Conservation (phyloP, 148 eudicot species). For the Euryodendron excelsum region DNA sequence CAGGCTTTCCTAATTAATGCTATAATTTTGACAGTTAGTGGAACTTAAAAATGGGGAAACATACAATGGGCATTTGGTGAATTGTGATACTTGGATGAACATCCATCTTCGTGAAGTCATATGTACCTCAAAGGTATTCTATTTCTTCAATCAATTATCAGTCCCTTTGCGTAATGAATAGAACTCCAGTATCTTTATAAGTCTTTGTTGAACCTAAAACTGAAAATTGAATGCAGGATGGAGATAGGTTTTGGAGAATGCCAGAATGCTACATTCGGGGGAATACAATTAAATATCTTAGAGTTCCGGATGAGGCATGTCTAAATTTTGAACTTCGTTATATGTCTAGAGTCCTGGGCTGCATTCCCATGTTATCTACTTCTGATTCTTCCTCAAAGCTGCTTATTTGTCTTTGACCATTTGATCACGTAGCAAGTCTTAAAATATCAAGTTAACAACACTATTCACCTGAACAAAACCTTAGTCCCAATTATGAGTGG, state of each 20-base stretch:
- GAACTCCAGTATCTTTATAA: not conserved
- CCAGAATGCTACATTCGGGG: constrained; percentile 86
- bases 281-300: constrained; percentile 69
- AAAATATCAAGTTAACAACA: not conserved
- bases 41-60: constrained; percentile 91
- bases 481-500: not conserved
- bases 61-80: constrained; percentile 85
- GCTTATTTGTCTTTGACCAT: not conserved
- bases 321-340: not conserved
- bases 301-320: constrained; percentile 47
- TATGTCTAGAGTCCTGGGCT: not conserved
- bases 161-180: not conserved
- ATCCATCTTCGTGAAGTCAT: constrained; percentile 93
- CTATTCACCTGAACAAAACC: not conserved
- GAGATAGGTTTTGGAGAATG: constrained; percentile 92
- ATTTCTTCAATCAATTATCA: not conserved
- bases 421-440: not conserved
- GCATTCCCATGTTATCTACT: not conserved
- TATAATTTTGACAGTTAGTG: constrained; percentile 43
- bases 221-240: constrained; percentile 52
- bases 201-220: not conserved
- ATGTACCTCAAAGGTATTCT: constrained; percentile 74
- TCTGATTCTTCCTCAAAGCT: not conserved
- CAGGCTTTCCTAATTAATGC: not conserved
- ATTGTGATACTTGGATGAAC: constrained; percentile 92